Evolutionary conservation across 805 yeast genomes (phyloP), one percentile per base, ranked within the genome.

Genomic region (Wickerhamomyces ciferrii): DNA sequence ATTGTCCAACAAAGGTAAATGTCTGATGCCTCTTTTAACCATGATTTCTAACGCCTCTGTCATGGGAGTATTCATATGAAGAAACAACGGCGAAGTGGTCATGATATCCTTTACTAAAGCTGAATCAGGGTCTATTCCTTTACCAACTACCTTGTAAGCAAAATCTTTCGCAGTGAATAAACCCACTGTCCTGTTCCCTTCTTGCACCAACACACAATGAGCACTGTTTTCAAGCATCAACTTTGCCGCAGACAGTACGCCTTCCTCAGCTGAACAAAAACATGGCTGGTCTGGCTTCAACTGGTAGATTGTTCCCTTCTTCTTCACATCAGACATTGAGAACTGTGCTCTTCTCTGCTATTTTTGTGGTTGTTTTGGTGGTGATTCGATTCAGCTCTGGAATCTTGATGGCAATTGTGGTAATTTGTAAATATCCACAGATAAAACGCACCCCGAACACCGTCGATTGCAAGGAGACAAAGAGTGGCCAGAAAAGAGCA

Each of bases 91-190:
- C 17, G 56, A 56, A 2, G 50, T 51, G 0, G 78, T 69, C 76
- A 72, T 70, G 13, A 73, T 70, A 21, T 59, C 56, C 29, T 57
- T 60, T 5, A 72, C 69, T 5, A 53, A 52, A 2, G 69, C 59
- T 1, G 42, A 17, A 14, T 51, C 48, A 1, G 67, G 63, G 36
- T 61, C 59, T 20, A 62, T 38, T 7, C 60, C 65, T 21, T 48
- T 43, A 0, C 71, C 70, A 15, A 67, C 65, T 5, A 69, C 74
- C 34, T 72, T 61, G 36, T 70, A 70, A 0, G 76, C 76, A n/a
- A 73, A 54, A 52, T 73, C 78, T 48, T 70, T 72, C 0, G 78
- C 71, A 1, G 78, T 73, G 41, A 70, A 61, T 8, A 73, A 54
- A 1, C 77, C 78, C n/a, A 66, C 49, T 19, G 69, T 51, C 42